phyloP scores from a whole-genome alignment of 108 stramenopile genomes.

The Seminavis robusta region DNA sequence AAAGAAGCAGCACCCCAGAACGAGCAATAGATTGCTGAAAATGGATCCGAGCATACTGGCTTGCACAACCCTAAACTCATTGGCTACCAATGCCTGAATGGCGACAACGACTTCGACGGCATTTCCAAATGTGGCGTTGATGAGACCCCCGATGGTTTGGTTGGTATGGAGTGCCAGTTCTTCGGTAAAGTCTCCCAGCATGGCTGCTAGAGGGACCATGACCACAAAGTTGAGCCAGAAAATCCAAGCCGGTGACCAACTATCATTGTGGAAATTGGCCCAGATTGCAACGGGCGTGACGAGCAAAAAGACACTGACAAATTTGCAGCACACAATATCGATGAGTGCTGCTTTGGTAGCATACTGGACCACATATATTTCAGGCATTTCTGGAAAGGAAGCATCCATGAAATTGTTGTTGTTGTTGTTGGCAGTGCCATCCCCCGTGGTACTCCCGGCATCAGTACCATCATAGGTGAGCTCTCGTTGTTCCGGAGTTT shows the following conservation, averaged over 20 bases:
- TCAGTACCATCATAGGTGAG: too few relatives aligned
- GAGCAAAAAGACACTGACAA: constrained; percentile 61
- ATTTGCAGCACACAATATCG: constrained; percentile 53
- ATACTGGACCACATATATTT: too few relatives aligned
- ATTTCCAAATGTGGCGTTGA: constrained; percentile 98
- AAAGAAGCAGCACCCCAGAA: constrained; percentile 95
- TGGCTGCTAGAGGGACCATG: constrained; percentile 89
- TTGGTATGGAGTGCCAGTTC: constrained; percentile 95
- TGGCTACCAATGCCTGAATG: constrained; percentile 73
- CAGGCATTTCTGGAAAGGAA: too few relatives aligned
- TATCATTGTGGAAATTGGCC: constrained; percentile 25
- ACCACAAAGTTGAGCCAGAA: constrained; percentile 92
- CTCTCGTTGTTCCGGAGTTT: too few relatives aligned
- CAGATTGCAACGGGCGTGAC: constrained; percentile 64
- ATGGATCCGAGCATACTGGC: constrained; percentile 94
- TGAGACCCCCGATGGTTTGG: constrained; percentile 90
- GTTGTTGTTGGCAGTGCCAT: too few relatives aligned
- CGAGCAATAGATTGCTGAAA: constrained; percentile 91
- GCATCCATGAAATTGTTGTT: too few relatives aligned
- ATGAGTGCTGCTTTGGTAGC: too few relatives aligned
- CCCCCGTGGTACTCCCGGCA: too few relatives aligned
- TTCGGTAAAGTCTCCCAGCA: constrained; percentile 96
- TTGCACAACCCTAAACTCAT: constrained; percentile 91
- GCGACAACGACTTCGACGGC: constrained; percentile 92
- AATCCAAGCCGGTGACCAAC: constrained; percentile 58